Conservation (phyloP, 768 basidiomycete genomes). For the Mycena vulgaris region DNA sequence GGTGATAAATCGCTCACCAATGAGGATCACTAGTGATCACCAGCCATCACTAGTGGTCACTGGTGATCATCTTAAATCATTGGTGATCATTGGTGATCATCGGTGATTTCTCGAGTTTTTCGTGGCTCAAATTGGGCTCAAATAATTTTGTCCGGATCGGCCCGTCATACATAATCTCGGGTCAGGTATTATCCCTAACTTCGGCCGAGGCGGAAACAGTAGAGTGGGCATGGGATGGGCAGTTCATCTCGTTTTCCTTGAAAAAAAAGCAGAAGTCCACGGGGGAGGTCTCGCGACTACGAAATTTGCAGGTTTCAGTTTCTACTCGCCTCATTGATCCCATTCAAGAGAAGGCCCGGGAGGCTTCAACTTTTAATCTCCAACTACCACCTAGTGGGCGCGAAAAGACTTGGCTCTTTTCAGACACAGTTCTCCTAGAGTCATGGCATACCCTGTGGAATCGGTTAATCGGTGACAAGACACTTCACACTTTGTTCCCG, state of each 20-base stretch:
- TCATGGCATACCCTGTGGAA: neutral
- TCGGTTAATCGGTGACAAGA: neutral
- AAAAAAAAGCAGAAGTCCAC: neutral
- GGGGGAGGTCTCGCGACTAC: neutral
- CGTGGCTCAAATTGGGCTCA: too few relatives aligned
- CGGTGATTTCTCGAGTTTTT: too few relatives aligned
- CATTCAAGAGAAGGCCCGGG: neutral
- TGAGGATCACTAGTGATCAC: too few relatives aligned
- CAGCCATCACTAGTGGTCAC: too few relatives aligned
- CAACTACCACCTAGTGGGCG: neutral
- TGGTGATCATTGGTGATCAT: too few relatives aligned
- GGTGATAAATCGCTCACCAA: too few relatives aligned
- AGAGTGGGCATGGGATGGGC: neutral
- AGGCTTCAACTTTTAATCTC: neutral
- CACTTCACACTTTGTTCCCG: neutral
- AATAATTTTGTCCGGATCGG: too few relatives aligned
- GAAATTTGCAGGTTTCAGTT: neutral
- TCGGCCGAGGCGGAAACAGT: neutral
- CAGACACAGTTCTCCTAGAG: neutral
- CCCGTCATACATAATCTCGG: too few relatives aligned
- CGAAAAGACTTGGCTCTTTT: neutral
- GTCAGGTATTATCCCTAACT: neutral
- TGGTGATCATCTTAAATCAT: too few relatives aligned
- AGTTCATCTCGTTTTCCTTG: neutral
- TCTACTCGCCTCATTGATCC: neutral